Evolutionary conservation across 2,329 filamentous ascomycete genomes (phyloP), one percentile per base, ranked within the genome.

Genomic region (Microsporum audouinii): DNA sequence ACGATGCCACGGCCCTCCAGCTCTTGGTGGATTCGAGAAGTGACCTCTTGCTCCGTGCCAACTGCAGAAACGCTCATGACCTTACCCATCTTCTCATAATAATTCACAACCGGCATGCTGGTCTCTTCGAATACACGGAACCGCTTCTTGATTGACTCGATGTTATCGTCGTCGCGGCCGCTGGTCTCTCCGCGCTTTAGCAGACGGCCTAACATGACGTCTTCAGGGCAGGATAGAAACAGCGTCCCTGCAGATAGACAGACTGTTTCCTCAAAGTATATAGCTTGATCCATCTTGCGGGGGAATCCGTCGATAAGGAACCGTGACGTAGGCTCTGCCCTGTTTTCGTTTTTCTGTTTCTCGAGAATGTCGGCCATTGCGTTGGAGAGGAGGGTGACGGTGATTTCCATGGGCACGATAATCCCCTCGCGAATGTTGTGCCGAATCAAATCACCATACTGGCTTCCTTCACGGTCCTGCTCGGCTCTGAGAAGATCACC

Each of bases 401-500:
- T 99, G 58, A 97, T 91, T 75, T 97, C 92, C 89, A 96, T 95
- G n/a, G 94, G 94, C 65, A 99, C 94, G 74, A 99, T 99, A 68
- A 85, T 85, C 63, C 94, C 94, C 73, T 99, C 87, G 71, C 88
- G 89, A 80, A 99, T 99, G 79, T 94, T 91, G 68, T 87, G 83
- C 73, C 87, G 87, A 82, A 99, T 99, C 77, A 97, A 82, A 66
- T 91, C 84, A 72, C 94, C 94, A 73, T 95, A 97, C 75, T 96
- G 81, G 66, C 86, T 90, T 62, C 89, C 91, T 0, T 84, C 82
- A 3, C 92, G 88, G 71, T 92, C 82, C 77, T 97, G 94, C 79
- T 99, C 94, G 65, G 90, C 91, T 63, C 94, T 89, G 65, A 99
- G 82, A 53, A 99, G 82, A 75, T 99, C 94, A 62, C 94, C 94